Evolutionary conservation across 2,329 filamentous ascomycete genomes (phyloP), one percentile per base, ranked within the genome.

Genomic region (Cytospora leucostoma): DNA sequence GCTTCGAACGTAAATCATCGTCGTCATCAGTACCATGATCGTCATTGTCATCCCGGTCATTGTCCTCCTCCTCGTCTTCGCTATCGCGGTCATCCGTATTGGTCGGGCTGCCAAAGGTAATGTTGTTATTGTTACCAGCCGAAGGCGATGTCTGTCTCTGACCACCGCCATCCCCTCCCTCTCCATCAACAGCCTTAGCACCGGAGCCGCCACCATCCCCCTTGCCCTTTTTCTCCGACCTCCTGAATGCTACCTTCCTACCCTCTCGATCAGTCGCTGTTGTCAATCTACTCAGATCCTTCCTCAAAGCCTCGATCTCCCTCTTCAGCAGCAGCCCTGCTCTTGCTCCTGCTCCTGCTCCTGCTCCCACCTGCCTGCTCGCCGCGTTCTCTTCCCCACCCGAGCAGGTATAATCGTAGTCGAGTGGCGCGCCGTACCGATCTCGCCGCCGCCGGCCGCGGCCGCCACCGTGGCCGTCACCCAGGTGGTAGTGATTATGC

Each of bases 401-500:
- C 27, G 27, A 27, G 27, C 27, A 27, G 27, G 27, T 27, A 27
- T 27, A 4, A 27, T 27, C 4, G 27, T 27, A 27, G 27, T 27
- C 27, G 27, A 27, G 27, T 27, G 2, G 27, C 27, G 27, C 27
- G 2, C 27, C 27, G 4, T 27, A 27, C 27, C 27, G 27, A 27
- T 27, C 27, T 27, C 27, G 27, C 27, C 27, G 27, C 27, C 27
- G 33, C 7, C 56, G 19, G 1, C 11, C 15, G 19, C 27, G 8
- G 7, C 35, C 21, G 27, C 21, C 2, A 15, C 12, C 37, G 32
- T 34, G 3, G 27, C 38, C 34, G 12, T 33, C 12, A 21, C 33
- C 40, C 2, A 56, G 17, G 44, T 51, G 55, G 60, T 51, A 63
- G 60, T 56, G 56, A 17, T 44, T 56, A 44, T 65, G 63, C 47